phyloP scores from a whole-genome alignment of 495 filamentous ascomycete genomes.

The Aspergillus leporis region DNA sequence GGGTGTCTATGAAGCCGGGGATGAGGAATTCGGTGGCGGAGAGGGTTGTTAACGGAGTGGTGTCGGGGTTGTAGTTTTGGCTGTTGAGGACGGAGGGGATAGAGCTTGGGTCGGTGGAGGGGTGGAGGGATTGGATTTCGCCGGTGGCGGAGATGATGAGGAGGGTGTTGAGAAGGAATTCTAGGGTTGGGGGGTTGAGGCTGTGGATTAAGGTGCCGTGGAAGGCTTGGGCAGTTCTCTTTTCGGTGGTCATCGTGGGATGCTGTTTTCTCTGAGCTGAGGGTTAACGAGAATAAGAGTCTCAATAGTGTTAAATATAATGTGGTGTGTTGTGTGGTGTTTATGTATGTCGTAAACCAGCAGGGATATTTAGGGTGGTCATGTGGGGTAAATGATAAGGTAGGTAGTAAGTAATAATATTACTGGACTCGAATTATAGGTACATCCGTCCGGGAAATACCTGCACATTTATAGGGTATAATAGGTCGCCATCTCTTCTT shows the following conservation, averaged over 20 bases:
- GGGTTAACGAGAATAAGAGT: not conserved
- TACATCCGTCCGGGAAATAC: not conserved
- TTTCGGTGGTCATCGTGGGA: slow-evolving; percentile 12
- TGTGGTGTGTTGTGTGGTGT: not conserved
- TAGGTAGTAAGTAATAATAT: too few relatives aligned
- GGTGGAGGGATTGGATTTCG: slow-evolving; percentile 42
- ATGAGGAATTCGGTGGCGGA: slow-evolving; percentile 53
- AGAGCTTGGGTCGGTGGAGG: slow-evolving; percentile 39
- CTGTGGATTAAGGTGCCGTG: slow-evolving; percentile 58
- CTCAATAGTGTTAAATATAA: too few relatives aligned
- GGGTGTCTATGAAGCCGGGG: slow-evolving; percentile 64
- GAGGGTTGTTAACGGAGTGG: slow-evolving; percentile 43
- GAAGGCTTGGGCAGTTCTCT: slow-evolving; percentile 38
- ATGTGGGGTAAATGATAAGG: not conserved
- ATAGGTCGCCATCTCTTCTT: slow-evolving; percentile 47
- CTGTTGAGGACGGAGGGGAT: slow-evolving; percentile 31
- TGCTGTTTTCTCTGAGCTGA: slow-evolving; percentile 17
- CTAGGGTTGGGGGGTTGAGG: slow-evolving; percentile 34
- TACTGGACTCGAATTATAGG: not conserved
- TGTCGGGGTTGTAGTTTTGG: slow-evolving; percentile 35
- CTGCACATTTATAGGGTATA: slow-evolving; percentile 38
- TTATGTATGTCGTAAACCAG: too few relatives aligned
- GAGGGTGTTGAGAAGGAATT: slow-evolving; percentile 49
- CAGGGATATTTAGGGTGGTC: too few relatives aligned
- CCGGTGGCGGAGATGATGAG: slow-evolving; percentile 43